Evolutionary conservation across 148 eudicot genomes (phyloP).

Genomic region (Diospyros lotus): DNA sequence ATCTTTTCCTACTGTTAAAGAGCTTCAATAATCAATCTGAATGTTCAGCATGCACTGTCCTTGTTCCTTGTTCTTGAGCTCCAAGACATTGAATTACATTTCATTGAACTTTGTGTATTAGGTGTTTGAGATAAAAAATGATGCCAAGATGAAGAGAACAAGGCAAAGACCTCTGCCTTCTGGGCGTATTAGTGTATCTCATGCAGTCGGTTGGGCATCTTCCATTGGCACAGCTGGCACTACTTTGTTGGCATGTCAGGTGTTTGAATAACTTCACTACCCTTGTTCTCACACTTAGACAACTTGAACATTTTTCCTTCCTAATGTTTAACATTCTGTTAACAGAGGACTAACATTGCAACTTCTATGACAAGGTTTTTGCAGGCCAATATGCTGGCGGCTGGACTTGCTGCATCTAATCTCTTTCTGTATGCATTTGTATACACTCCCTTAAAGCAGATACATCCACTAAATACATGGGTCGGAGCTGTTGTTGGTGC

Average conservation of each 20-base stretch:
- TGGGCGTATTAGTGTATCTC: conserved; percentile 65
- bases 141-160: conserved; percentile 91
- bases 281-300: not conserved
- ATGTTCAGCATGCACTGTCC: not conserved
- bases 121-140: conserved; percentile 87
- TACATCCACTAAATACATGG: conserved; percentile 97
- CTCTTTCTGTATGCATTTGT: conserved; percentile 81
- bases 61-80: not conserved
- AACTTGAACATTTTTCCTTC: not conserved
- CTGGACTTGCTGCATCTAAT: conserved; percentile 96
- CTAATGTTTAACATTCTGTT: not conserved
- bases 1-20: not conserved
- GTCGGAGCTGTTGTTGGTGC: conserved; percentile 99
- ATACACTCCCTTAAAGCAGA: conserved; percentile 94
- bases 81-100: not conserved
- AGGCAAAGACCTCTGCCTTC: conserved; percentile 84
- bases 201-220: conserved; percentile 85
- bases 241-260: conserved; percentile 74
- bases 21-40: not conserved
- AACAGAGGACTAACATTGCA: conserved; percentile 37
- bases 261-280: conserved; percentile 29
- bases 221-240: conserved; percentile 81
- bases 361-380: conserved; percentile 64
- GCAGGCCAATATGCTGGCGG: conserved; percentile 96
- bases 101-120: conserved; percentile 14